Conservation (phyloP, 1,284 basidiomycete genomes). For the Cryptococcus neoformans region DNA sequence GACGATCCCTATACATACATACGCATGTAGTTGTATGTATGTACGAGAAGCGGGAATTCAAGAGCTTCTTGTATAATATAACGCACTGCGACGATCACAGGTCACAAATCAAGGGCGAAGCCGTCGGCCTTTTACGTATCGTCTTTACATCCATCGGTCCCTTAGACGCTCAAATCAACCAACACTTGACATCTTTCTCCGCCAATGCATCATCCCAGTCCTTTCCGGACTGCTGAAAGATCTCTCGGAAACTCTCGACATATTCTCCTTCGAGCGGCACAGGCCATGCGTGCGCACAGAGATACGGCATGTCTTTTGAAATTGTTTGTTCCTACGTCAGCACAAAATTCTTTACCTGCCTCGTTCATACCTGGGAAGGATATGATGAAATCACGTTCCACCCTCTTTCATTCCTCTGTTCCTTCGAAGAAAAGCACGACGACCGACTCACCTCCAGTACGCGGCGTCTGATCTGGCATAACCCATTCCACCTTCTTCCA, state of each 20-base stretch:
- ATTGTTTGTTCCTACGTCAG: conserved; percentile 50
- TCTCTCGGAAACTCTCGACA: conserved; percentile 49
- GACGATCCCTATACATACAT: no score
- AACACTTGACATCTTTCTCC: conserved; percentile 27
- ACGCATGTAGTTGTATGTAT: no score
- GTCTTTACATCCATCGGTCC: no score
- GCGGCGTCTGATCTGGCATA: conserved; percentile 22
- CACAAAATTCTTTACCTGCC: conserved; percentile 52
- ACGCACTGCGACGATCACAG: no score
- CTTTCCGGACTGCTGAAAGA: conserved; percentile 15
- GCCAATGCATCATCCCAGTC: conserved; percentile 50
- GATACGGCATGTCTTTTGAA: conserved; percentile 56
- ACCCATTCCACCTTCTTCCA: conserved; percentile 42
- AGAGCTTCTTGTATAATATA: no score
- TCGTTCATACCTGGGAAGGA: no score
- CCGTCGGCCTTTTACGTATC: no score
- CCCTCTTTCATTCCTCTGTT: background rate
- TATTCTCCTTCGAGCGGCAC: conserved; percentile 52
- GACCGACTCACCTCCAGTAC: conserved; percentile 28
- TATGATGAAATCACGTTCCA: background rate
- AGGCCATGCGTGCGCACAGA: conserved; percentile 53
- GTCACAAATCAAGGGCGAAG: no score
- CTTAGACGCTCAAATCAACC: conserved; percentile 15
- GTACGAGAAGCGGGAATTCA: no score
- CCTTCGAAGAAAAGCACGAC: background rate